Evolutionary conservation across 306 rosid species (phyloP), one percentile per base, ranked within the genome.

Genomic region (Fragaria vesca): DNA sequence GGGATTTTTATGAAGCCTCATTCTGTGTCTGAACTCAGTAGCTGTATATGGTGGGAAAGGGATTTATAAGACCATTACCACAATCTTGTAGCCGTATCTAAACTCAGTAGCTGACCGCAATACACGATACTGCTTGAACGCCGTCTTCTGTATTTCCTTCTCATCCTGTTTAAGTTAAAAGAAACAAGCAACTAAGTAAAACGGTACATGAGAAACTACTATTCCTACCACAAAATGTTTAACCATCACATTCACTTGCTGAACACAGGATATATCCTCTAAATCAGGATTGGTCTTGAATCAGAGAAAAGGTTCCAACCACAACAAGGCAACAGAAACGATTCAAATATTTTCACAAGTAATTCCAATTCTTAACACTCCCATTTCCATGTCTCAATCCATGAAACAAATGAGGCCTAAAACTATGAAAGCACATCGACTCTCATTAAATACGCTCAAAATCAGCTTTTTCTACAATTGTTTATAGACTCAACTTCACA

Each of bases 81-180:
- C 85, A 78, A 95, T 80, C 81, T 95, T 95, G 93, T 95, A 95
- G 91, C 99, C 99, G 69, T 95, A 95, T 95, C 97, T 89, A 88
- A 95, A 93, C 10, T 91, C 90, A 45, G 92, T 89, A 71, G 96
- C 97, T 28, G 86, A 34, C 38, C 87, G 92, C 87, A 95, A 81
- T 1, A 85, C 88, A 12, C 88, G 86, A 57, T 82, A 72, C 88
- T 93, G 97, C 89, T 91, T 93, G 71, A 93, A 77, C 48, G 99
- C 99, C 4, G 97, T 82, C 87, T 93, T 87, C 85, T 95, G 96
- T 83, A 95, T 87, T 83, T 91, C 96, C 85, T 95, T 91, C 86
- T 95, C 99, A 72, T 95, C 99, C 99, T 95, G 83, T 81, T 85
- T 26, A 43, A 80, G 36, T 57, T 69, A 30, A 60, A 72, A 74